Base-by-base conservation (phyloP, 2,329 filamentous ascomycete species). In the Phaeoacremonium minimum region DNA sequence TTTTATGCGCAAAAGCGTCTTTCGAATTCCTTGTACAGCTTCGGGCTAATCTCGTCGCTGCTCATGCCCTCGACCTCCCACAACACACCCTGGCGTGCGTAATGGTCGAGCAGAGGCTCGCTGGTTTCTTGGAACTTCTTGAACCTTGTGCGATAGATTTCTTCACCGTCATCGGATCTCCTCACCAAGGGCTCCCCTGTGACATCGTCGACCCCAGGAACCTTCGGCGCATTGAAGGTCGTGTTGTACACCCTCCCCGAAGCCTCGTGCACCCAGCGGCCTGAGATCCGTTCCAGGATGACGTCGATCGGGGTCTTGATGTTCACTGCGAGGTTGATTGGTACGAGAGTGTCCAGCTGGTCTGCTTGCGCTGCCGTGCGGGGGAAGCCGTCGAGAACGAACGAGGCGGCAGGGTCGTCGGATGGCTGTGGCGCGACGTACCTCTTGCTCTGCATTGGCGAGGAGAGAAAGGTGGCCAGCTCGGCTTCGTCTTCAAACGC, bases 221-320 rank as follows among this genome's bases (percentile, higher is more conserved):
- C 80, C 47, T 83, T 84, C 1, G 93, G 93, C 7, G 85, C 75
- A 55, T 97, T 89, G 69, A 95, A 98, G 0, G 82, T 82, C 3
- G 89, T 94, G 60, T 98, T 98, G 71, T 98, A 98, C 13, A 96
- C 85, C 18, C 93, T 77, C 2, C 93, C 93, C 0, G 88, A 95
- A 1, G 88, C 81, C 52, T 86, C 85, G 62, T 98, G 93, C 28
- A 96, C 84, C 90, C 90, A 96, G 39, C 93, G 84, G 35, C 88
- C 89, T 30, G 86, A 80, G 49, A 98, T 96, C 37, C 93, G 85
- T 49, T 89, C 80, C 46, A 97, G 75, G 42, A 98, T 89, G 42
- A 96, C 87, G 7, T 84, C 77, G 20, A 86, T 78, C 0, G 93
- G 93, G 0, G 91, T 97, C 55, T 84, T 76, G 49, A 97, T 73